These are phyloP conservation scores for Kazachstania sp. DNA, from an alignment of 1,139 yeast genomes.

Conservation along the genomic window DNA sequence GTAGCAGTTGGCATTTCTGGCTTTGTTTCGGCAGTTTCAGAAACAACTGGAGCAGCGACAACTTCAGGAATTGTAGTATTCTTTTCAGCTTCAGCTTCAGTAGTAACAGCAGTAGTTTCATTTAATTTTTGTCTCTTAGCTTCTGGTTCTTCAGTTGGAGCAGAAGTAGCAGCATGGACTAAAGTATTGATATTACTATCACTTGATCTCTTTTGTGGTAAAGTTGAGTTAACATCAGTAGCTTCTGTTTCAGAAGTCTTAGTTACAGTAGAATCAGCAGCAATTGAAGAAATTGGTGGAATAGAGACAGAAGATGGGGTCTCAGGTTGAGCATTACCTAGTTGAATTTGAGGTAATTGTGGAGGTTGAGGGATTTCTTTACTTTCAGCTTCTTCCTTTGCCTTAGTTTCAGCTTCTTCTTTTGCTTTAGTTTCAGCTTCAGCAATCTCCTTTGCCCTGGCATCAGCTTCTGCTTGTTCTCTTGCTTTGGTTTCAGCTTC, in stretches of 20 bases:
- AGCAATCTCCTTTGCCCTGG: constrained; percentile 11
- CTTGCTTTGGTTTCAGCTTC: neutral
- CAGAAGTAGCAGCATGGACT: constrained; percentile 27
- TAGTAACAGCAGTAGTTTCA: neutral
- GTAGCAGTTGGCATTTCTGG: neutral
- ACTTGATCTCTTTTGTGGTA: constrained; percentile 22
- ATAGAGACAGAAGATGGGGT: neutral
- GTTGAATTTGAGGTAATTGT: constrained; percentile 3
- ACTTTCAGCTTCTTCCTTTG: neutral
- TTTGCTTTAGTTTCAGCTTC: constrained; percentile 17
- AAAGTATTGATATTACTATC: constrained; percentile 28
- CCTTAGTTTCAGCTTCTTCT: constrained; percentile 9
- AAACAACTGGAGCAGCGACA: neutral
- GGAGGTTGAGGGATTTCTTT: neutral
- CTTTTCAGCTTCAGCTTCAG: neutral
- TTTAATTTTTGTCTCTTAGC: constrained; percentile 3
- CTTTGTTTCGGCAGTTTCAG: neutral
- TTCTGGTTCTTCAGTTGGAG: constrained; percentile 6
- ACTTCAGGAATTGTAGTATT: neutral
- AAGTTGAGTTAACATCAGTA: neutral
- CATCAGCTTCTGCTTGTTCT: constrained; percentile 4
- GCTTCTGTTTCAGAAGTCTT: neutral
- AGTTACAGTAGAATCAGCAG: neutral
- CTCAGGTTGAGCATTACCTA: neutral
- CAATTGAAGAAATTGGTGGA: neutral